Percentiles rank a stretch among this genome's conserved stretches.
These are phyloP conservation scores for Periconia digitata DNA, from an alignment of 2,329 filamentous ascomycete species.

Conservation along the genomic window DNA sequence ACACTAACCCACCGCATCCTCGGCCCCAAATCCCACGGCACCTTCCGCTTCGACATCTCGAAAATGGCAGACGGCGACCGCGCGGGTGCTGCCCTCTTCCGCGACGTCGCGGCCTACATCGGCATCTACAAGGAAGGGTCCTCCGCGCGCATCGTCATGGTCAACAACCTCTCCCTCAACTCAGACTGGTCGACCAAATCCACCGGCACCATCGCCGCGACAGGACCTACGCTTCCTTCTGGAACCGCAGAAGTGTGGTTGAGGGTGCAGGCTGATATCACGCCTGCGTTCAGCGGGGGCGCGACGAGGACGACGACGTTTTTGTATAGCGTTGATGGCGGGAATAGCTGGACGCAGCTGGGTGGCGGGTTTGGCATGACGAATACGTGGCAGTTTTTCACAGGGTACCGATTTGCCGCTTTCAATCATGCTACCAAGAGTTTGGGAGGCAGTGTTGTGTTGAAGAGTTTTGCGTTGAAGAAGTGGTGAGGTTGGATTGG, in stretches of 20 bases:
- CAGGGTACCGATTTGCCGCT: slow-evolving; percentile 42
- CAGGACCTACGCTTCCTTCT: slow-evolving; percentile 19
- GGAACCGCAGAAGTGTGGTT: slow-evolving; percentile 33
- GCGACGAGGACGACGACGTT: slow-evolving; percentile 31
- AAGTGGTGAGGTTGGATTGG: not conserved
- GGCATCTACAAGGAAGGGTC: slow-evolving; percentile 49
- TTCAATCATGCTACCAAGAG: slow-evolving; percentile 43
- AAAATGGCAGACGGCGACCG: slow-evolving; percentile 56
- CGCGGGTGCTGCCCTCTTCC: slow-evolving; percentile 56
- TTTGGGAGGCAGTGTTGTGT: slow-evolving; percentile 33
- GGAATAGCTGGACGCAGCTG: slow-evolving; percentile 32
- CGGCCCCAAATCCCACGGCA: slow-evolving; percentile 49
- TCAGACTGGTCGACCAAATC: slow-evolving; percentile 35
- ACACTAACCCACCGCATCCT: slow-evolving; percentile 47
- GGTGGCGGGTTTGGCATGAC: slow-evolving; percentile 35
- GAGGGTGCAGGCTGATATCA: slow-evolving; percentile 38
- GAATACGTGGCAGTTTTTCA: slow-evolving; percentile 43
- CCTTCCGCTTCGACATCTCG: slow-evolving; percentile 53
- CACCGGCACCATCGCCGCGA: slow-evolving; percentile 31
- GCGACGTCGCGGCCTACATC: slow-evolving; percentile 57
- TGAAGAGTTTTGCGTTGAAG: slow-evolving; percentile 26
- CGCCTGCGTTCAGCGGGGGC: slow-evolving; percentile 32
- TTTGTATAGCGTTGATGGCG: slow-evolving; percentile 42
- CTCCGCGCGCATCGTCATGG: slow-evolving; percentile 38
- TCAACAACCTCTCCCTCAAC: slow-evolving; percentile 45